Evolutionary conservation across 179 eudicot genomes (phyloP).

Genomic region (Kewa caespitosa): DNA sequence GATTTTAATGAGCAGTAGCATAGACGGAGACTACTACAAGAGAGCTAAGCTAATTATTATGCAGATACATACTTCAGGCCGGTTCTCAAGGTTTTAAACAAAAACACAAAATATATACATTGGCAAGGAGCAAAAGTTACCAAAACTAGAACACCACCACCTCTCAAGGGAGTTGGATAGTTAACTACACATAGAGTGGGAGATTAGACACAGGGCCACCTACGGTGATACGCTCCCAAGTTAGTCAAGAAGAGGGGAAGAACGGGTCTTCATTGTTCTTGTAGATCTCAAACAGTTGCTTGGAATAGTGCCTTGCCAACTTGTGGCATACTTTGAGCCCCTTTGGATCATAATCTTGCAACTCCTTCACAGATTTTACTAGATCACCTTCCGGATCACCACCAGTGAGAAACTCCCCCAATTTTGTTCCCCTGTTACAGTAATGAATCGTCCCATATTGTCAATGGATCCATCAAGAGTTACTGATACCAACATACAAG

Average conservation of each 20-base stretch:
- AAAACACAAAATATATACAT: not conserved
- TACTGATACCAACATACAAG: too few relatives aligned
- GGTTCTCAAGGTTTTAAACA: not conserved
- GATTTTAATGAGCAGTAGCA: too few relatives aligned
- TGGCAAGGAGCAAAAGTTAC: not conserved
- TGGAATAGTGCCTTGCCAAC: constrained; percentile 66
- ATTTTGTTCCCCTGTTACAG: constrained; percentile 45
- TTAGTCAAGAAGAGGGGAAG: not conserved
- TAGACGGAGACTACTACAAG: too few relatives aligned
- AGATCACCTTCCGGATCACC: constrained; percentile 55
- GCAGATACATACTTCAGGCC: not conserved
- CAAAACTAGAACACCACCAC: not conserved
- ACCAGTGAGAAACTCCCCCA: constrained; percentile 67
- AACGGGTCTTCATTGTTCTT: constrained; percentile 42
- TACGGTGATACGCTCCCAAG: not conserved
- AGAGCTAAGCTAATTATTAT: not conserved
- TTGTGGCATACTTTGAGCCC: constrained; percentile 51
- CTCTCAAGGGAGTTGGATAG: not conserved
- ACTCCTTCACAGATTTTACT: constrained; percentile 58
- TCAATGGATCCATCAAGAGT: not conserved
- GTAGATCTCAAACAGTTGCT: constrained; percentile 74
- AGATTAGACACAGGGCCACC: not conserved
- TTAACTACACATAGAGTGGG: too few relatives aligned
- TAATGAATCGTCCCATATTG: not conserved
- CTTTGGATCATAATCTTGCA: constrained; percentile 34